Evolutionary conservation across 2,329 filamentous ascomycete species (phyloP), one percentile per base, ranked within the genome.

Genomic region (Epichloe gansuensis): DNA sequence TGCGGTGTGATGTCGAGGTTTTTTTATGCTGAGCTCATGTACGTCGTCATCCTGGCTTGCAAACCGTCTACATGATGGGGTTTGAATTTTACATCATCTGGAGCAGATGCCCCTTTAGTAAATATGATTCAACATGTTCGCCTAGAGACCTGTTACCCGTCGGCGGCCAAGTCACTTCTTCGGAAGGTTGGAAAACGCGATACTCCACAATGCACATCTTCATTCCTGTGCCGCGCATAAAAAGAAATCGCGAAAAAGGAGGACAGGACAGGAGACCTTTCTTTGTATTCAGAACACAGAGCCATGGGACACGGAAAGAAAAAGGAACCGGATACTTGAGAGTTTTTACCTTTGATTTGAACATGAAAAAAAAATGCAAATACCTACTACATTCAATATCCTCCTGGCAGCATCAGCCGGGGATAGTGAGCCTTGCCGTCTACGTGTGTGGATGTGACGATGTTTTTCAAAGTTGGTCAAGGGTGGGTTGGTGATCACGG

Each of bases 401-500:
- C 13, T 52, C 31, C 15, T 49, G 38, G 42, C 34, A 44, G 48
- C 44, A 25, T 48, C 34, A 21, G 45, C 43, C 43, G n/a, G n/a
- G n/a, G 34, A 9, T 9, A 46, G 35, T 7, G 49, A 54, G 42
- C 25, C 38, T 17, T 54, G 46, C 50, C 50, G 31, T 49, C 44
- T 41, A 35, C 25, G 31, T 54, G 42, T 46, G 49, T 11, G 6
- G 52, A 54, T 23, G 52, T 54, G 45, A 45, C 39, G 4, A 21
- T 54, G 45, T 51, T 51, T 39, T 21, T 45, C 45, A 4, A 54
- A 48, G 48, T 17, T 42, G 31, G 52, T 48, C 6, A n/a, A n/a
- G 21, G 52, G 45, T 13, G 34, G 17, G 17, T 21, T 21, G 17
- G 17, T 34, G 34, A 43, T 7, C 39, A 31, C 17, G 44, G 52